Percentiles rank a stretch among this genome's conserved stretches.
These are phyloP conservation scores for Tricholoma sp. DNA, from an alignment of 768 basidiomycete species.

Conservation along the genomic window DNA sequence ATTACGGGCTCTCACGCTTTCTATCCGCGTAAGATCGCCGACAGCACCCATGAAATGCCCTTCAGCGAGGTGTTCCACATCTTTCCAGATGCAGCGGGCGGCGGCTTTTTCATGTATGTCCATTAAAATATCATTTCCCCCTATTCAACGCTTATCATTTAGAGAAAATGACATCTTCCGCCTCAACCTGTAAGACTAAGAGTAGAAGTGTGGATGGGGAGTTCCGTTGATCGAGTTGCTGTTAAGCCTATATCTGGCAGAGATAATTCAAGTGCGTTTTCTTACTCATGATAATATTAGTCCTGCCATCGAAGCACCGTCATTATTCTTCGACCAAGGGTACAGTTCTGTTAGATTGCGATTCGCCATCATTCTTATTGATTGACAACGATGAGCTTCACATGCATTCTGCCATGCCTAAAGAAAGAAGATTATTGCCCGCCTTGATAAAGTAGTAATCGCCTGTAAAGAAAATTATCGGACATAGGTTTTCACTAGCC, in stretches of 20 bases:
- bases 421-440: slow-evolving; percentile 45
- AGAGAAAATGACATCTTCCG: slow-evolving; percentile 92
- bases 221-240: background rate
- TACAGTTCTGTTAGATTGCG: background rate
- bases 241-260: background rate
- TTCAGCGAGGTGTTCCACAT: slow-evolving; percentile 96
- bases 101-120: slow-evolving; percentile 83
- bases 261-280: background rate
- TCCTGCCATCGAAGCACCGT: background rate
- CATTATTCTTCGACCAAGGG: background rate
- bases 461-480: slow-evolving; percentile 28
- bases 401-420: slow-evolving; percentile 37
- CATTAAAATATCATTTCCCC: background rate
- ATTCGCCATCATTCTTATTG: background rate
- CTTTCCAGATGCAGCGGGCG: slow-evolving; percentile 54
- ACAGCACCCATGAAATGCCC: slow-evolving; percentile 68
- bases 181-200: slow-evolving; percentile 60
- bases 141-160: background rate
- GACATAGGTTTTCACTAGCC: background rate
- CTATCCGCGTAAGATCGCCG: slow-evolving; percentile 61
- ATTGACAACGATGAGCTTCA: background rate
- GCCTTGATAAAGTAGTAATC: slow-evolving; percentile 61
- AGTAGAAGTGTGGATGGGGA: background rate
- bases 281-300: background rate
- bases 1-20: slow-evolving; percentile 3